These are phyloP conservation scores for Handroanthus guayacan DNA, from an alignment of 257 asterid species.

Conservation along the genomic window DNA sequence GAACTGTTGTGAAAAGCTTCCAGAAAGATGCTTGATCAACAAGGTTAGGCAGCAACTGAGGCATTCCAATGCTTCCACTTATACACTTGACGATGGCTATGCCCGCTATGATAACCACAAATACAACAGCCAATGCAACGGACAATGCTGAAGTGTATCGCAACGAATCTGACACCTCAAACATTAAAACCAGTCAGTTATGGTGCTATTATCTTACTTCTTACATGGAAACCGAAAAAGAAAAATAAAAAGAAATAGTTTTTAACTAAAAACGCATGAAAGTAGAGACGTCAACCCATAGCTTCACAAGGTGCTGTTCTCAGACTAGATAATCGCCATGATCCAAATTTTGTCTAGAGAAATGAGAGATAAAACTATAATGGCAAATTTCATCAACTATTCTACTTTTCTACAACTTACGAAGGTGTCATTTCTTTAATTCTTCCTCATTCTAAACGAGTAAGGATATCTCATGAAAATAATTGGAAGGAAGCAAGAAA, in stretches of 20 bases:
- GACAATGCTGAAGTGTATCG: conserved; percentile 91
- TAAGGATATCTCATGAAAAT: neutral
- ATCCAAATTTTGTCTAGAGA: neutral
- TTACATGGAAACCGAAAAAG: neutral
- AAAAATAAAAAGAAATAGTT: neutral
- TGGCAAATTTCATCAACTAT: neutral
- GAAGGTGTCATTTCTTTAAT: neutral
- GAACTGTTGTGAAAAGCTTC: conserved; percentile 85
- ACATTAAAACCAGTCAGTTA: conserved; percentile 31
- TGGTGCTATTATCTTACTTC: conserved; percentile 24
- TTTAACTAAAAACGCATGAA: conserved; percentile 26
- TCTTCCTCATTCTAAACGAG: neutral
- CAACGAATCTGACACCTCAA: conserved; percentile 75
- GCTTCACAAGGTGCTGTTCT: conserved; percentile 9
- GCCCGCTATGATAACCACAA: conserved; percentile 88
- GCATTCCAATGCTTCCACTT: conserved; percentile 79
- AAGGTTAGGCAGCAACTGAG: conserved; percentile 71
- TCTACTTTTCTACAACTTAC: neutral
- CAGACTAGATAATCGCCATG: neutral
- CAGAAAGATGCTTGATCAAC: conserved; percentile 88
- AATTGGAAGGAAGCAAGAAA: neutral
- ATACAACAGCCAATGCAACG: conserved; percentile 74
- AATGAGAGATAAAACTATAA: neutral
- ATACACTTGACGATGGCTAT: conserved; percentile 62
- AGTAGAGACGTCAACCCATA: conserved; percentile 15